These are phyloP conservation scores for Ganoderma boninense DNA, from an alignment of 1,284 basidiomycete genomes.

Conservation along the genomic window DNA sequence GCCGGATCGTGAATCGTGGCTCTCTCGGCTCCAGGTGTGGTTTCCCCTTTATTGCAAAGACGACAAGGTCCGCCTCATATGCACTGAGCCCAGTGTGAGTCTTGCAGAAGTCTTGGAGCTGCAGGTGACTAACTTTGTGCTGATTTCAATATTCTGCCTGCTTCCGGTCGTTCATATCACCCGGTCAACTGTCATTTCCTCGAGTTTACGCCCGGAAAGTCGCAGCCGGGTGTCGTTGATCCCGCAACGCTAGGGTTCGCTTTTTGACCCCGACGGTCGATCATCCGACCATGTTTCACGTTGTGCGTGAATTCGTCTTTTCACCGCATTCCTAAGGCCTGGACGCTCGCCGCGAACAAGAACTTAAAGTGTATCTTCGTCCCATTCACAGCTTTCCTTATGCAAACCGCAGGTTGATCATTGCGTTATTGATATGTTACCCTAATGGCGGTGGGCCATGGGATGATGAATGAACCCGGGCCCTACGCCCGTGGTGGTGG, in stretches of 20 bases:
- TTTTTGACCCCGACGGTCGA: neutral
- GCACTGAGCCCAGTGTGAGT: neutral
- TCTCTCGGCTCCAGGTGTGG: neutral
- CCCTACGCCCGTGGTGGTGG: too few relatives aligned
- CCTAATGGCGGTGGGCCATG: too few relatives aligned
- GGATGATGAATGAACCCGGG: too few relatives aligned
- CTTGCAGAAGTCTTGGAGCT: neutral
- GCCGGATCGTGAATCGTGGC: neutral
- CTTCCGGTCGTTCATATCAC: neutral
- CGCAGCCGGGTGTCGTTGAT: neutral
- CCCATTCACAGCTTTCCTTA: too few relatives aligned
- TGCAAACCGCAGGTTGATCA: neutral
- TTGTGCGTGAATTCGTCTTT: neutral
- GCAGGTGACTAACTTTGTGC: neutral
- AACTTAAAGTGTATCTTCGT: neutral
- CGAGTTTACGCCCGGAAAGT: neutral
- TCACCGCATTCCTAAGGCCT: neutral
- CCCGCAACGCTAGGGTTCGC: neutral
- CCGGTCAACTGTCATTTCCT: neutral
- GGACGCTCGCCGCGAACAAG: neutral
- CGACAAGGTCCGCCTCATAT: neutral
- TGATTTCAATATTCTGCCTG: neutral
- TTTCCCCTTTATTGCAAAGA: neutral
- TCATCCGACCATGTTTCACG: neutral
- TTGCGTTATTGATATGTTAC: too few relatives aligned